Evolutionary conservation across 306 rosid species (phyloP).

Genomic region (Arachis stenosperma): DNA sequence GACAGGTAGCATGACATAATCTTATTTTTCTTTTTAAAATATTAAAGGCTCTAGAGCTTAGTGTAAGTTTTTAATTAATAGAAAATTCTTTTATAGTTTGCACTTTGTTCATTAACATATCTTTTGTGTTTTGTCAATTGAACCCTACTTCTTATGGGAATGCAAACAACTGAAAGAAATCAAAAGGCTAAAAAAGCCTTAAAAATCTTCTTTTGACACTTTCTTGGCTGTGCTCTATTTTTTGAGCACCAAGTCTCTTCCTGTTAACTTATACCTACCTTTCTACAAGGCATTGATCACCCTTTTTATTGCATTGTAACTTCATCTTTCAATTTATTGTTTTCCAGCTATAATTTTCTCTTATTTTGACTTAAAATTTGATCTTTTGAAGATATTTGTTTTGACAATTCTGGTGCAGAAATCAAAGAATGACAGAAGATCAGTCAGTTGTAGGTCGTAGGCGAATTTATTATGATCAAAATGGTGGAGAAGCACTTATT

Average conservation of each 20-base stretch:
- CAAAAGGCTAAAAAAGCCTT: conserved; percentile 15
- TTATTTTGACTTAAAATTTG: conserved; percentile 16
- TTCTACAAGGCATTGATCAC: background rate
- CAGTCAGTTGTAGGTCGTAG: conserved; percentile 96
- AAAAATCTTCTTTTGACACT: conserved; percentile 11
- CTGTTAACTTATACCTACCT: conserved; percentile 2
- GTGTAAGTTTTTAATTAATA: conserved; percentile 6
- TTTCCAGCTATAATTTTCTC: conserved; percentile 23
- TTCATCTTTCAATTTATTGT: conserved; percentile 22
- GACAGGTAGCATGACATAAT: conserved; percentile 69
- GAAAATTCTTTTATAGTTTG: conserved; percentile 7
- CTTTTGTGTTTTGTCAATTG: conserved; percentile 18
- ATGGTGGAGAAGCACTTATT: conserved; percentile 95
- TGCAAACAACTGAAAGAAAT: conserved; percentile 16
- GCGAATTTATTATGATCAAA: conserved; percentile 96
- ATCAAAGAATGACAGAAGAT: conserved; percentile 99
- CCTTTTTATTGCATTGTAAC: conserved; percentile 12
- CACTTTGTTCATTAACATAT: conserved; percentile 6
- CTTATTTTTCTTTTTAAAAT: conserved; percentile 35
- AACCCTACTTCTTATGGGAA: conserved; percentile 16
- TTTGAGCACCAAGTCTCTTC: conserved; percentile 21
- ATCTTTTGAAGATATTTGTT: conserved; percentile 34
- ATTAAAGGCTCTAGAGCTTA: background rate
- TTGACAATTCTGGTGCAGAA: conserved; percentile 59
- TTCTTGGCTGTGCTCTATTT: conserved; percentile 6